Evolutionary conservation across 169 alveolate species (phyloP).

Genomic region (Plasmodium vivax): DNA sequence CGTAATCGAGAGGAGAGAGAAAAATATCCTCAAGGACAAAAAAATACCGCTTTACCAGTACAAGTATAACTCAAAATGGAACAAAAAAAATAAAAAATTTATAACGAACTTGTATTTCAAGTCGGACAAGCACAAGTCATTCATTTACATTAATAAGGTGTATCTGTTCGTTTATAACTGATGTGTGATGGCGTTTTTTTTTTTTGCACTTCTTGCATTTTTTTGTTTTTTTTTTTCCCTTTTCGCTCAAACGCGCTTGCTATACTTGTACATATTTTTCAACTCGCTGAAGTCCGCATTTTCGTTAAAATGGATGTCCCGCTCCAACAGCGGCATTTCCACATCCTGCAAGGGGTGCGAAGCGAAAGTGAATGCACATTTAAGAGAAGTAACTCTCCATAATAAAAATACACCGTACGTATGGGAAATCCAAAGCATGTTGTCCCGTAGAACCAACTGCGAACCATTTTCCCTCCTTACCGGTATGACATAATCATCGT

Average conservation of each 20-base stretch:
- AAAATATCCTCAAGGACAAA: conserved; percentile 56
- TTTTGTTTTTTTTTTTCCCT: not conserved
- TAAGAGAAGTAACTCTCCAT: not conserved
- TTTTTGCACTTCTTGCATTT: not conserved
- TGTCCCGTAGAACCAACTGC: not conserved
- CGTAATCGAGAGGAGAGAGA: conserved; percentile 38
- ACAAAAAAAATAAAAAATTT: conserved; percentile 58
- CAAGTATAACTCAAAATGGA: conserved; percentile 52
- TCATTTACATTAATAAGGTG: conserved; percentile 57
- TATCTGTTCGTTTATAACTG: conserved; percentile 49
- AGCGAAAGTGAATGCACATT: not conserved
- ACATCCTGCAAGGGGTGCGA: conserved; percentile 5
- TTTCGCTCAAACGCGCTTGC: conserved; percentile 36
- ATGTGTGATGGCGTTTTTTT: not conserved
- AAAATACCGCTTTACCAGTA: conserved; percentile 69
- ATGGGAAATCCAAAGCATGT: not conserved
- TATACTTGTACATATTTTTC: conserved; percentile 27
- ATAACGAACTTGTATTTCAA: conserved; percentile 64
- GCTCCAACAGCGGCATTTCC: conserved; percentile 67
- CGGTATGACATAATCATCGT: conserved; percentile 70
- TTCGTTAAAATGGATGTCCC: conserved; percentile 50
- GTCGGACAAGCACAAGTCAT: conserved; percentile 59
- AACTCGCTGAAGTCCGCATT: conserved; percentile 55
- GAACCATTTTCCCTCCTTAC: conserved; percentile 2
- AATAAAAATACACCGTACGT: not conserved